Evolutionary conservation across 441 rosid species (phyloP).

Genomic region (Breynia disticha): DNA sequence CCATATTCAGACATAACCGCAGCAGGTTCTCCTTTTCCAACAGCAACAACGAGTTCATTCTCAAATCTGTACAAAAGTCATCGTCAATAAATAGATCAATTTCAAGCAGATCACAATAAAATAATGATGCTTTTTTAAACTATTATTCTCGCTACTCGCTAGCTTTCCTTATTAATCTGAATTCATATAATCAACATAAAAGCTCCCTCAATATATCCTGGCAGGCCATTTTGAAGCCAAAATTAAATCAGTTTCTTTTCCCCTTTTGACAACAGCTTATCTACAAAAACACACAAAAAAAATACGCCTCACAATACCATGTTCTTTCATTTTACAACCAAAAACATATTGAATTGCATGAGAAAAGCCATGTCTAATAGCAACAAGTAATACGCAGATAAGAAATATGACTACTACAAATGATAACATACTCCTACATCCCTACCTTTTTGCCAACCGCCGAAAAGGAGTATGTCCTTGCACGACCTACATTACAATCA

Average conservation of each 20-base stretch:
- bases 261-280: too few relatives aligned
- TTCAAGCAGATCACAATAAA: neutral
- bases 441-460: constrained; percentile 46
- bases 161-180: neutral
- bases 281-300: too few relatives aligned
- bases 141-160: neutral
- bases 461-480: constrained; percentile 80
- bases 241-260: too few relatives aligned
- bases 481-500: constrained; percentile 40
- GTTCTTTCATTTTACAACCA: too few relatives aligned
- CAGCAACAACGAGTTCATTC: constrained; percentile 66
- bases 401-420: neutral
- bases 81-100: neutral
- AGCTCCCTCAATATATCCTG: too few relatives aligned
- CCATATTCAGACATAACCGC: constrained; percentile 73
- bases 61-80: constrained; percentile 34
- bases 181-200: too few relatives aligned
- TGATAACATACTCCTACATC: constrained; percentile 18
- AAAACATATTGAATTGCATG: too few relatives aligned
- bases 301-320: too few relatives aligned
- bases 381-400: neutral
- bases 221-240: too few relatives aligned
- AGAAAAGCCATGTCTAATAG: too few relatives aligned
- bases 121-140: neutral
- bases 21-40: constrained; percentile 87